Conservation (phyloP, 139 green algal species). For the Bryopsis sp. region DNA sequence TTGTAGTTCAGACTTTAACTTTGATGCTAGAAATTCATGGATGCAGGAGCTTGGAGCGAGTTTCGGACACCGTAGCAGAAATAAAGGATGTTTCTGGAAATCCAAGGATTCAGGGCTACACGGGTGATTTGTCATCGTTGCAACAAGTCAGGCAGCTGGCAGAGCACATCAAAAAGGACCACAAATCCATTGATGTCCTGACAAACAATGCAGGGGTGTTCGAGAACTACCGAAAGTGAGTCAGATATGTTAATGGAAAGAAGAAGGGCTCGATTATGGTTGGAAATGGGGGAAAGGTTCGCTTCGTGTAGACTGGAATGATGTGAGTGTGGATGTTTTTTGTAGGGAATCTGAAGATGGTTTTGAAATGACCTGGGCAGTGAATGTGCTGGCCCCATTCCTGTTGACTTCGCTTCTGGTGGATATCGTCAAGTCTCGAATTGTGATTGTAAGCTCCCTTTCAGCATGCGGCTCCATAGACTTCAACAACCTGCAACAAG, state of each 20-base stretch:
- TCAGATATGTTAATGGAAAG: too few species aligned
- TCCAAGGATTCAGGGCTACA: conserved; percentile 16
- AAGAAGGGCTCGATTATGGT: too few species aligned
- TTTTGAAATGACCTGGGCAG: conserved; percentile 53
- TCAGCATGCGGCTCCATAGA: conserved; percentile 49
- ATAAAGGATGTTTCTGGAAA: conserved; percentile 7
- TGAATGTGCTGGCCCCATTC: conserved; percentile 63
- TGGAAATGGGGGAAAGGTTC: too few species aligned
- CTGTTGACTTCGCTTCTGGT: conserved; percentile 42
- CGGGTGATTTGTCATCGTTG: conserved; percentile 36
- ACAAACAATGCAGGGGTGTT: conserved; percentile 65
- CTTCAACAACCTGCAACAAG: conserved; percentile 52
- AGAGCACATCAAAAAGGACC: conserved; percentile 21
- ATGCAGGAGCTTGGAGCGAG: not conserved
- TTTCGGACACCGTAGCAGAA: not conserved
- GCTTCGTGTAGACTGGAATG: too few species aligned
- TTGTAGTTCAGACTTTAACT: too few species aligned
- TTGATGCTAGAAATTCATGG: too few species aligned
- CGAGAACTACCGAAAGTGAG: conserved; percentile 20
- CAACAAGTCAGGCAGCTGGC: conserved; percentile 31
- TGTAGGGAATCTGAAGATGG: conserved; percentile 36
- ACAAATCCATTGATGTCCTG: conserved; percentile 27
- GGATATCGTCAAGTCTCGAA: conserved; percentile 25
- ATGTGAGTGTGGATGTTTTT: not conserved
- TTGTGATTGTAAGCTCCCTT: conserved; percentile 51